These are phyloP conservation scores for Populus nigra DNA, from an alignment of 345 rosid species.

Conservation along the genomic window DNA sequence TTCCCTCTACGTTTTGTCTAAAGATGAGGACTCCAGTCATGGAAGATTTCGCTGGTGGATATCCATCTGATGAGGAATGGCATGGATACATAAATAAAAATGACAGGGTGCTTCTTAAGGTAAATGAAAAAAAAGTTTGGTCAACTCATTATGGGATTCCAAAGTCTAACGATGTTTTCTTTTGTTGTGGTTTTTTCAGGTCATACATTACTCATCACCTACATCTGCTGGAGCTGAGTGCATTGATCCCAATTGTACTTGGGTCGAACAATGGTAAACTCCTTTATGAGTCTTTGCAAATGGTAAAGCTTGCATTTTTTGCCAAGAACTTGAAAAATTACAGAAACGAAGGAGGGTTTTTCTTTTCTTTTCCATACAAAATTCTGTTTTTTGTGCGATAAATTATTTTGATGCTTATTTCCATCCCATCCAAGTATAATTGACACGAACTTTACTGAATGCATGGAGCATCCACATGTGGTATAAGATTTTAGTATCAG, in stretches of 20 bases:
- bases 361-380: too few relatives aligned
- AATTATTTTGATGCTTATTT: too few relatives aligned
- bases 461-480: too few relatives aligned
- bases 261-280: conserved; percentile 92
- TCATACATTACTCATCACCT: conserved; percentile 64
- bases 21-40: conserved; percentile 75
- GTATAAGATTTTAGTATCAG: too few relatives aligned
- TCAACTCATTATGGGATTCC: not conserved
- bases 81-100: conserved; percentile 89
- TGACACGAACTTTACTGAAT: too few relatives aligned
- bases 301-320: conserved; percentile 8
- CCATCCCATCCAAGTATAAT: too few relatives aligned
- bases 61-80: conserved; percentile 95
- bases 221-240: conserved; percentile 89
- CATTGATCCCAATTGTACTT: conserved; percentile 71
- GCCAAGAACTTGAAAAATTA: not conserved
- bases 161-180: not conserved
- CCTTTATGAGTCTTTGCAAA: conserved; percentile 4
- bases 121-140: conserved; percentile 3
- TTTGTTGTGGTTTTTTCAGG: conserved; percentile 37
- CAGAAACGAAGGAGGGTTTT: too few relatives aligned
- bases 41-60: conserved; percentile 66
- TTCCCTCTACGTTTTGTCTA: conserved; percentile 87
- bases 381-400: too few relatives aligned
- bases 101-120: conserved; percentile 95